Percentiles rank a stretch among this genome's conserved stretches.
phyloP scores from a whole-genome alignment of 2,329 filamentous ascomycete genomes.

The Fusarium sp. region DNA sequence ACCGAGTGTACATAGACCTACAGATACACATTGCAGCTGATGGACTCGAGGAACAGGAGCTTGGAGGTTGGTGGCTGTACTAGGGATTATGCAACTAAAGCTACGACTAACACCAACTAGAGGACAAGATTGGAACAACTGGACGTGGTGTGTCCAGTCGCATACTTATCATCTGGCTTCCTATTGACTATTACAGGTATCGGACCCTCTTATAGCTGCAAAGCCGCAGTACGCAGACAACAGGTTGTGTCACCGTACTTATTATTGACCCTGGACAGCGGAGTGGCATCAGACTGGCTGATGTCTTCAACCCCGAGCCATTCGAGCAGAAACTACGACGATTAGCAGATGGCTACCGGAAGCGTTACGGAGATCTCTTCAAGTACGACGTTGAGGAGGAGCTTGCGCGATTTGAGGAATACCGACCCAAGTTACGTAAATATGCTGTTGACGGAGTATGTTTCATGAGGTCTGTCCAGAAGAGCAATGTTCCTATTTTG shows the following conservation, averaged over 20 bases:
- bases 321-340: constrained; percentile 1
- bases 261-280: not conserved
- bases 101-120: too few relatives aligned
- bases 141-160: not conserved
- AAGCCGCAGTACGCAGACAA: not conserved
- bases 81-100: too few relatives aligned
- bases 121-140: not conserved
- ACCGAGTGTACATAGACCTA: constrained; percentile 5
- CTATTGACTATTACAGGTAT: not conserved
- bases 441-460: not conserved
- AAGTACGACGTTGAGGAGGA: not conserved
- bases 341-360: not conserved
- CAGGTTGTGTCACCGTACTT: too few relatives aligned
- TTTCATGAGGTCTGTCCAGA: not conserved
- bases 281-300: not conserved
- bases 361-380: not conserved
- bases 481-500: not conserved
- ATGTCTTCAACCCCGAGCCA: not conserved
- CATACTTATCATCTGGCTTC: not conserved
- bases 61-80: constrained; percentile 24
- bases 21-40: constrained; percentile 13
- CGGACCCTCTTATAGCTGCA: not conserved
- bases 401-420: not conserved
- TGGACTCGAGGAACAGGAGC: constrained; percentile 17
- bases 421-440: not conserved